Percentiles rank a stretch among this genome's conserved stretches.
Evolutionary conservation across 306 rosid genomes (phyloP).

Genomic region (Cercis canadensis): DNA sequence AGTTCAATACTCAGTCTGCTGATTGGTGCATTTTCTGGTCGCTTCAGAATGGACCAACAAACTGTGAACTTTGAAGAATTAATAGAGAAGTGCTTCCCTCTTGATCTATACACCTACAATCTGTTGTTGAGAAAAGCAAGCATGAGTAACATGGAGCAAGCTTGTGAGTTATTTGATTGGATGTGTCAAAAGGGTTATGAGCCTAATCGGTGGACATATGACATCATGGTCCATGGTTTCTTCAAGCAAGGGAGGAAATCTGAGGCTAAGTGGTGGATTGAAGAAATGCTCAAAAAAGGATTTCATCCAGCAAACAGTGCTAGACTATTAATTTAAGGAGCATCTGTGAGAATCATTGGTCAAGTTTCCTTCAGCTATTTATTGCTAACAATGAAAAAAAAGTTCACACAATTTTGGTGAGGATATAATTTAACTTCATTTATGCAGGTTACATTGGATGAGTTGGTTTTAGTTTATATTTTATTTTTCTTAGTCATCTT

Average conservation of each 20-base stretch:
- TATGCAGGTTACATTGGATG: slow-evolving; percentile 28
- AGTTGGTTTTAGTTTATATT: slow-evolving; percentile 28
- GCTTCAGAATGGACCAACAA: slow-evolving; percentile 41
- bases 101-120: slow-evolving; percentile 67
- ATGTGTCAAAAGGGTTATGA: slow-evolving; percentile 60
- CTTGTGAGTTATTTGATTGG: slow-evolving; percentile 57
- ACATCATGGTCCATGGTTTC: slow-evolving; percentile 61
- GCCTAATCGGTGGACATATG: slow-evolving; percentile 74
- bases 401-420: slow-evolving; percentile 47
- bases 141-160: slow-evolving; percentile 52
- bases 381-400: slow-evolving; percentile 30
- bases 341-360: background rate
- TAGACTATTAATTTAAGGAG: slow-evolving; percentile 29
- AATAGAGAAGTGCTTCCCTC: slow-evolving; percentile 71
- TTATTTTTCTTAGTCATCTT: slow-evolving; percentile 19
- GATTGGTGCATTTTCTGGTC: slow-evolving; percentile 71
- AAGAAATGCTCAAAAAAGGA: slow-evolving; percentile 59
- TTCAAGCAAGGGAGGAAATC: slow-evolving; percentile 55
- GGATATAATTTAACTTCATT: slow-evolving; percentile 18
- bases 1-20: slow-evolving; percentile 54
- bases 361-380: slow-evolving; percentile 1
- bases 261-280: slow-evolving; percentile 60
- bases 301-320: slow-evolving; percentile 43
- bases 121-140: slow-evolving; percentile 61
- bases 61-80: slow-evolving; percentile 58